Conservation (phyloP, 805 yeast genomes). For the Suhomyces sp. region DNA sequence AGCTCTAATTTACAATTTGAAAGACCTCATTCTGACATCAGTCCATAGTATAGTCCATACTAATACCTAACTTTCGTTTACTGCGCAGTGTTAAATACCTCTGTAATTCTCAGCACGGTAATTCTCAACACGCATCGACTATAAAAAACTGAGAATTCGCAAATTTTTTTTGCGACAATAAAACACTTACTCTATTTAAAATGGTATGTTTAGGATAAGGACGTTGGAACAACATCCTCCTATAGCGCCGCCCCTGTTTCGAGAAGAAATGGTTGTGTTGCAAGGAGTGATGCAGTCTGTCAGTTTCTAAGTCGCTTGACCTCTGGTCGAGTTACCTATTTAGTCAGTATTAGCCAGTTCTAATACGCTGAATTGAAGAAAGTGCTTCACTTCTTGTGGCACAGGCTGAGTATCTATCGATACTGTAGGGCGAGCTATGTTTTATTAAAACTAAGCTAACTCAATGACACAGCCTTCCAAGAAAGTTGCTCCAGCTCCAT, state of each 20-base stretch:
- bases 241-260: slow-evolving; percentile 9
- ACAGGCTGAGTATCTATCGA: slow-evolving; percentile 25
- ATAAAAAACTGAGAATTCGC: background rate
- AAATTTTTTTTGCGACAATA: background rate
- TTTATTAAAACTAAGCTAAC: slow-evolving; percentile 16
- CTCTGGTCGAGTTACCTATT: background rate
- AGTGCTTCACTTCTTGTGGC: slow-evolving; percentile 21
- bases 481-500: slow-evolving; percentile 49
- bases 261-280: slow-evolving; percentile 10
- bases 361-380: slow-evolving; percentile 6
- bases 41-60: too few species aligned
- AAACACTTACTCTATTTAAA: background rate
- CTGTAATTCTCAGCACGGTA: background rate
- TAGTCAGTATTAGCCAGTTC: background rate
- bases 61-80: too few species aligned
- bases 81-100: too few species aligned
- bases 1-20: too few species aligned
- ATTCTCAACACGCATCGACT: background rate
- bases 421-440: slow-evolving; percentile 22
- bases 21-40: too few species aligned
- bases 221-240: slow-evolving; percentile 20
- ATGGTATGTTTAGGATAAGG: slow-evolving; percentile 14
- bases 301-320: background rate
- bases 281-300: slow-evolving; percentile 16
- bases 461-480: slow-evolving; percentile 24